Base-by-base conservation (phyloP, 768 basidiomycete genomes). In the Hydnum rufescens region DNA sequence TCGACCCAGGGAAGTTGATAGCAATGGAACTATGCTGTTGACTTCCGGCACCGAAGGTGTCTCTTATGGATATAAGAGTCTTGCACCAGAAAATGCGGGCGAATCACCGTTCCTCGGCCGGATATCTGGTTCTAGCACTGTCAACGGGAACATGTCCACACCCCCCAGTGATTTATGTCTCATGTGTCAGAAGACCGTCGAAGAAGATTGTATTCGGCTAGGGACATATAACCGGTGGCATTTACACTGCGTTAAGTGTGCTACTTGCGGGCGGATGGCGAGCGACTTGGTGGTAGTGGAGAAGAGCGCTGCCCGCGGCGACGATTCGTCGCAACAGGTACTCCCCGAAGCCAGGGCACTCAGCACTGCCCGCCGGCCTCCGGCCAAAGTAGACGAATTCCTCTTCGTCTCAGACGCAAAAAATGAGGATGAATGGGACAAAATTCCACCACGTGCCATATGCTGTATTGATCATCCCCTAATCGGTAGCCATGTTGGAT, bases 171-270 rank as follows among this genome's bases (percentile, higher is more conserved):
- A 99, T 67, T 74, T 90, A 36, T 99, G 95, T 62, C 75, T 88
- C 49, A 80, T 77, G 60, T 99, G 95, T 64, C 73, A 75, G 42
- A 70, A 78, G 56, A 93, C 93, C 0, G 87, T 99, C 23, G 95
- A 99, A 66, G 95, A 99, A 64, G 95, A 97, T 58, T 97, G 95
- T 61, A 84, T 88, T 43, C 75, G 95, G 53, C 67, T 93, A 28
- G 95, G 90, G 31, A 92, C 89, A n/a, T 93, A 90, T 67, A 82
- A 88, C 61, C 74, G 93, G 44, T 97, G 95, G 95, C 95, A 99
- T 66, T 85, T 88, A 1, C 73, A 83, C 30, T 99, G 95, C 63
- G 68, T 99, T n/a, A 77, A 82, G 54, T 99, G 95, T 58, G 67
- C 66, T 13, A 69, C 69, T 22, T 96, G 93, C 60, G 83, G 86